These are phyloP conservation scores for Tylopilus sp. DNA, from an alignment of 768 basidiomycete genomes.

Conservation along the genomic window DNA sequence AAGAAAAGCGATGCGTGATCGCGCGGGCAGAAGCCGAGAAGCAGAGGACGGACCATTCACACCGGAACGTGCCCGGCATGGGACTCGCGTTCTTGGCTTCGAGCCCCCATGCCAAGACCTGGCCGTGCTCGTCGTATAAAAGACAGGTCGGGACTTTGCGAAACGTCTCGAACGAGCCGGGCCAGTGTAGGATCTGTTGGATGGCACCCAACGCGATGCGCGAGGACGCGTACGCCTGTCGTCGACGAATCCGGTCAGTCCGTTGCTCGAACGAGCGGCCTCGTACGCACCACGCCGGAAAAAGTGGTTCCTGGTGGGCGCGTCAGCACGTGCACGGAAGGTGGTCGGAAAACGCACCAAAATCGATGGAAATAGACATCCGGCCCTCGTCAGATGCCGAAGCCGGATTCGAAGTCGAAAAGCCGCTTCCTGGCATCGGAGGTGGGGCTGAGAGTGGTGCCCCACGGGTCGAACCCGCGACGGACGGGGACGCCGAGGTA, in stretches of 20 bases:
- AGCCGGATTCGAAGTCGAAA: constrained; percentile 7
- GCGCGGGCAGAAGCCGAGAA: not conserved
- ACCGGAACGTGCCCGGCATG: constrained; percentile 58
- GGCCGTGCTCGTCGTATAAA: constrained; percentile 70
- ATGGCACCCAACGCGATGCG: constrained; percentile 75
- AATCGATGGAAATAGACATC: constrained; percentile 80
- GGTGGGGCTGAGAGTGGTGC: not conserved
- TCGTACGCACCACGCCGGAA: constrained; percentile 71
- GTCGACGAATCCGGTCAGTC: constrained; percentile 3
- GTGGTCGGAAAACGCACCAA: constrained; percentile 46
- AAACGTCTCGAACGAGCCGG: constrained; percentile 81
- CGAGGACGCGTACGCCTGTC: constrained; percentile 81
- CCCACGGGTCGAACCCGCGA: not conserved
- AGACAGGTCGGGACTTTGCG: constrained; percentile 86
- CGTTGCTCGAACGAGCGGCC: not conserved
- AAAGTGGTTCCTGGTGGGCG: constrained; percentile 69
- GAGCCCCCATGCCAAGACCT: constrained; percentile 79
- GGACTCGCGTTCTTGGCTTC: constrained; percentile 81
- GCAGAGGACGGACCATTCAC: constrained; percentile 44
- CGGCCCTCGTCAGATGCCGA: constrained; percentile 74
- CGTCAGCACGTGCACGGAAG: not conserved
- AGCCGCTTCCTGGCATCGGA: not conserved
- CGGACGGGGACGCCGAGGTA: constrained; percentile 23
- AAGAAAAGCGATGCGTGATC: not conserved
- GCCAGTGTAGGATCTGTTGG: constrained; percentile 86